Conservation (phyloP, 108 stramenopile species). For the Nannochloropsis oceanica region DNA sequence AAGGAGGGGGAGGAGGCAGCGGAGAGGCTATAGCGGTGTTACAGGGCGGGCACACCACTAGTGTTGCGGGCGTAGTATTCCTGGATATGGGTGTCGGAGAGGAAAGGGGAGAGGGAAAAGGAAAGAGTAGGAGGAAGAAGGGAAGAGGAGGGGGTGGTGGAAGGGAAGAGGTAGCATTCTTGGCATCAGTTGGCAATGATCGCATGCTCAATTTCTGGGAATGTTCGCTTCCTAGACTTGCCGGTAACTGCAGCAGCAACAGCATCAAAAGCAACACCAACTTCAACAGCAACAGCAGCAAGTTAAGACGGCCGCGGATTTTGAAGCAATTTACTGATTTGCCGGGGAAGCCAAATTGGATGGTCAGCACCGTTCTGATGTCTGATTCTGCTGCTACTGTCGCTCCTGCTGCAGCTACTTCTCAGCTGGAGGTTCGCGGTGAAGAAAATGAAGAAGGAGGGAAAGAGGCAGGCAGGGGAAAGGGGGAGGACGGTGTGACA, state of each 20-base stretch:
- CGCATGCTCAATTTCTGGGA: not conserved
- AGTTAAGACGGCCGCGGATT: not conserved
- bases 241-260: not conserved
- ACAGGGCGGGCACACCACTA: not conserved
- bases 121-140: not conserved
- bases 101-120: not conserved
- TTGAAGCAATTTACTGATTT: not conserved
- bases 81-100: not conserved
- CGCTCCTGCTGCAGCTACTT: too few species aligned
- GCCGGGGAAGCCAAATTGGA: not conserved
- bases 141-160: not conserved
- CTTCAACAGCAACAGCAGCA: not conserved
- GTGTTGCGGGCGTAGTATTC: not conserved
- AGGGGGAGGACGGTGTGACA: too few species aligned
- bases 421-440: too few species aligned
- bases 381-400: too few species aligned
- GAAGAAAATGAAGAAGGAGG: too few species aligned
- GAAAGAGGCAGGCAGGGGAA: too few species aligned
- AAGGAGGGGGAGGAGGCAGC: too few species aligned
- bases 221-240: not conserved
- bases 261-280: too few species aligned
- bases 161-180: not conserved
- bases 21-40: not conserved
- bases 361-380: not conserved
- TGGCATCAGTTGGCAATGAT: not conserved